A percentile compares a stretch with the other conserved stretches of the same genome.
These are phyloP conservation scores for Ilex aquifolium DNA, from an alignment of 257 asterid species.

Conservation along the genomic window DNA sequence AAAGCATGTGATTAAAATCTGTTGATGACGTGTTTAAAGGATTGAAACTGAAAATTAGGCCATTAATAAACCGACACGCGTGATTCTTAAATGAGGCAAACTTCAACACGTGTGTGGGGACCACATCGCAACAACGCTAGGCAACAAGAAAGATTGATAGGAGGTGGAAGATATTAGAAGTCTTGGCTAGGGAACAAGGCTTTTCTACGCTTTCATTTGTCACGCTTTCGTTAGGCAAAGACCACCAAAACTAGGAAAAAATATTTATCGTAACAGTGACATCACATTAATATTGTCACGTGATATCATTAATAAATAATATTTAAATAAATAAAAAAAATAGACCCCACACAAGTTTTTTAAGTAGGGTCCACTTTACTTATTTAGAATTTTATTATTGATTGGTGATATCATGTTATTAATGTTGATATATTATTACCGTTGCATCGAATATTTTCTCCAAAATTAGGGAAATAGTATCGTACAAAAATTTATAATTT, in stretches of 20 bases:
- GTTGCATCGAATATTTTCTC: no score
- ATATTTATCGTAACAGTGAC: no score
- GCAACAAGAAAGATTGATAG: constrained; percentile 14
- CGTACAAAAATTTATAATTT: no score
- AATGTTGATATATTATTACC: no score
- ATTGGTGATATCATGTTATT: no score
- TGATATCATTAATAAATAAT: no score
- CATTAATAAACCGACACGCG: constrained; percentile 25
- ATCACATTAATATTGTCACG: no score
- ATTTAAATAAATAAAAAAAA: no score
- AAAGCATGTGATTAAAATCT: constrained; percentile 9
- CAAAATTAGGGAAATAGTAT: no score
- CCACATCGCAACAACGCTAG: constrained; percentile 19
- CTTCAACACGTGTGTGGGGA: constrained; percentile 23
- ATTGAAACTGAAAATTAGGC: constrained; percentile 24
- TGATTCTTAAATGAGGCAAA: constrained; percentile 8
- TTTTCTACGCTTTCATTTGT: constrained; percentile 10
- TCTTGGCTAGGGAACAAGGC: background rate
- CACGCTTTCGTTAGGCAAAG: constrained; percentile 11
- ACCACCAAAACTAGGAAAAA: background rate
- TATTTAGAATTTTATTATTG: no score
- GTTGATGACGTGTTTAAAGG: constrained; percentile 8
- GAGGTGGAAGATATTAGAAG: constrained; percentile 7
- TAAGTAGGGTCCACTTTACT: no score
- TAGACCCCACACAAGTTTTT: no score